These are phyloP conservation scores for Gossypium arboreum DNA, from an alignment of 345 rosid species.

Conservation along the genomic window DNA sequence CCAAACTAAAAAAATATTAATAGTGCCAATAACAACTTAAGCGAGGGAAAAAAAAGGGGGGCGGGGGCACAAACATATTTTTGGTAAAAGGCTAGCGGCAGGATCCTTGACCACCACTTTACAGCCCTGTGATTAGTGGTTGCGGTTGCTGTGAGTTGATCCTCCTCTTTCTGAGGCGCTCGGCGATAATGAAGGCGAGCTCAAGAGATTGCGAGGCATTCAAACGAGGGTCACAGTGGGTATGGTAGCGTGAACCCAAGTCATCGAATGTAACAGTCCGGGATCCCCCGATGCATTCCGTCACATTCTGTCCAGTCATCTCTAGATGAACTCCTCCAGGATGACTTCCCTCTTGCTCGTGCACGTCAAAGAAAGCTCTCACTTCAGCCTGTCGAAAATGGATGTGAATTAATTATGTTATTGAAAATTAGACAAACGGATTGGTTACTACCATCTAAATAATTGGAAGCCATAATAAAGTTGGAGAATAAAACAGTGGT, in stretches of 20 bases:
- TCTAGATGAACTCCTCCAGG: slow-evolving; percentile 67
- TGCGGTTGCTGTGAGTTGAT: slow-evolving; percentile 42
- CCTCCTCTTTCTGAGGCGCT: slow-evolving; percentile 68
- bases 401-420: background rate
- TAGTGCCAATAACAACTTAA: slow-evolving; percentile 10
- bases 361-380: slow-evolving; percentile 69
- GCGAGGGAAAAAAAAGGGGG: background rate
- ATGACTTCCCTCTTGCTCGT: slow-evolving; percentile 72
- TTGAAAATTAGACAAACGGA: background rate
- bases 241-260: slow-evolving; percentile 64
- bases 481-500: background rate
- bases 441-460: background rate
- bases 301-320: slow-evolving; percentile 75
- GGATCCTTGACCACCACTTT: slow-evolving; percentile 15
- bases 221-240: slow-evolving; percentile 65
- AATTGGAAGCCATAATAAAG: background rate
- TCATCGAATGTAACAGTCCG: slow-evolving; percentile 63
- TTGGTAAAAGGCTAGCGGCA: background rate
- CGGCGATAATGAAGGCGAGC: slow-evolving; percentile 65
- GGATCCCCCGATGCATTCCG: slow-evolving; percentile 73
- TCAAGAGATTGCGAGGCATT: slow-evolving; percentile 71
- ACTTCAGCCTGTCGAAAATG: slow-evolving; percentile 47
- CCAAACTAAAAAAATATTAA: slow-evolving; percentile 8
- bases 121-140: slow-evolving; percentile 30
- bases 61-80: slow-evolving; percentile 2